Percentiles rank a stretch among this genome's conserved stretches.
These are phyloP conservation scores for Calocera viscosa DNA, from an alignment of 768 basidiomycete genomes.

Conservation along the genomic window DNA sequence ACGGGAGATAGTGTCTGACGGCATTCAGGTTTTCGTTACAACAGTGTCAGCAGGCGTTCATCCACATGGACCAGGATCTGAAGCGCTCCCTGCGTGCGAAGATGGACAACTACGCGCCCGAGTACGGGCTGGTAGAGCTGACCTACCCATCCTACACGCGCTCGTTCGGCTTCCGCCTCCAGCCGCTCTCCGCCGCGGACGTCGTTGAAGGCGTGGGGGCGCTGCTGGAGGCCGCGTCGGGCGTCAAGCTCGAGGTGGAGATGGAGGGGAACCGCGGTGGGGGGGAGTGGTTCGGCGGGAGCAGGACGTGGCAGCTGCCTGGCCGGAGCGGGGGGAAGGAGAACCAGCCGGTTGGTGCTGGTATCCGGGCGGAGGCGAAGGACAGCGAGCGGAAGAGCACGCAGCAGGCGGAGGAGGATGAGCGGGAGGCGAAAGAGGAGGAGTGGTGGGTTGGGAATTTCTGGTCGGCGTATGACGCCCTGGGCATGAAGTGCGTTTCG, in stretches of 20 bases:
- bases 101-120: constrained; percentile 79
- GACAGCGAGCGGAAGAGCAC: constrained; percentile 18
- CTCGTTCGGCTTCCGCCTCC: constrained; percentile 77
- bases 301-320: constrained; percentile 57
- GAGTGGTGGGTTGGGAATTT: constrained; percentile 87
- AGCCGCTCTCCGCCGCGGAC: constrained; percentile 83
- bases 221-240: constrained; percentile 79
- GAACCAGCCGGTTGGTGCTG: constrained; percentile 25
- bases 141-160: constrained; percentile 89
- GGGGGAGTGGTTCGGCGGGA: constrained; percentile 92
- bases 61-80: constrained; percentile 94
- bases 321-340: constrained; percentile 34
- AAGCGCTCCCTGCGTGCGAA: constrained; percentile 69
- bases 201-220: constrained; percentile 82
- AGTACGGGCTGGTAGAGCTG: constrained; percentile 88
- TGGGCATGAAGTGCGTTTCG: constrained; percentile 50
- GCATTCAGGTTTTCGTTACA: constrained; percentile 69
- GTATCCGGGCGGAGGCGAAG: constrained; percentile 19
- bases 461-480: constrained; percentile 88
- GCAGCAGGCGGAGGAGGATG: constrained; percentile 16
- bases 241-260: constrained; percentile 83
- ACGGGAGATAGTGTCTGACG: background rate
- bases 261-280: constrained; percentile 76
- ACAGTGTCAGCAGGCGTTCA: constrained; percentile 86
- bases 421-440: constrained; percentile 34